A percentile compares a stretch with the other conserved stretches of the same genome.
phyloP scores from a whole-genome alignment of 306 rosid genomes.

The Acmispon strigosus region DNA sequence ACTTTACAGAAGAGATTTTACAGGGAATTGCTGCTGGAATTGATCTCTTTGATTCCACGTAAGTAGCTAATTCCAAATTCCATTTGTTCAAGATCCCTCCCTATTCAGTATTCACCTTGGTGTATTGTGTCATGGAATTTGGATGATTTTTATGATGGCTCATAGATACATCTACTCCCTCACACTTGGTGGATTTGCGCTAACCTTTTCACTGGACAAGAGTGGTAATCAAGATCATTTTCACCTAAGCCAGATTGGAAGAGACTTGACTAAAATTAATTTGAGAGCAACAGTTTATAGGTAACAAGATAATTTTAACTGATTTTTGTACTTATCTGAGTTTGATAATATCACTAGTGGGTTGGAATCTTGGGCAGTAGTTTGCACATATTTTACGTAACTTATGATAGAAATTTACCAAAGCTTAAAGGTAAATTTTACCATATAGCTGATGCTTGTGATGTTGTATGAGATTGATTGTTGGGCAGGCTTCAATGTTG shows the following conservation, averaged over 20 bases:
- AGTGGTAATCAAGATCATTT: constrained; percentile 27
- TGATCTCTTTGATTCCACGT: constrained; percentile 87
- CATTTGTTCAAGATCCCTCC: not conserved
- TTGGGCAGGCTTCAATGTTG: not conserved
- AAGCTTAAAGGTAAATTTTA: not conserved
- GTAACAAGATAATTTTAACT: constrained; percentile 28
- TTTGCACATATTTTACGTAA: not conserved
- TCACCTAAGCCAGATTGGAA: constrained; percentile 33
- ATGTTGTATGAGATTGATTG: not conserved
- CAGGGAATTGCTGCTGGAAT: constrained; percentile 85
- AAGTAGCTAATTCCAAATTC: constrained; percentile 30
- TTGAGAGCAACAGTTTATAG: constrained; percentile 72
- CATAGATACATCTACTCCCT: constrained; percentile 69
- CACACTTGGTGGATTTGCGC: constrained; percentile 80
- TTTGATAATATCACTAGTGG: not conserved
- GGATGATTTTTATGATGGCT: constrained; percentile 9
- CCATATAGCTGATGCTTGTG: not conserved
- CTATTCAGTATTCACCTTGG: not conserved
- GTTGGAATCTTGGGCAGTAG: constrained; percentile 1
- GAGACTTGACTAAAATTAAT: constrained; percentile 69
- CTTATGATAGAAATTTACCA: not conserved
- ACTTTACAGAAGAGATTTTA: constrained; percentile 85
- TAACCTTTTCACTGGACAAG: constrained; percentile 58
- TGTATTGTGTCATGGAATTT: not conserved
- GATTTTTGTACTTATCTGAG: not conserved